phyloP scores from a whole-genome alignment of 129 eudicot species.

The Sambucus nigra region DNA sequence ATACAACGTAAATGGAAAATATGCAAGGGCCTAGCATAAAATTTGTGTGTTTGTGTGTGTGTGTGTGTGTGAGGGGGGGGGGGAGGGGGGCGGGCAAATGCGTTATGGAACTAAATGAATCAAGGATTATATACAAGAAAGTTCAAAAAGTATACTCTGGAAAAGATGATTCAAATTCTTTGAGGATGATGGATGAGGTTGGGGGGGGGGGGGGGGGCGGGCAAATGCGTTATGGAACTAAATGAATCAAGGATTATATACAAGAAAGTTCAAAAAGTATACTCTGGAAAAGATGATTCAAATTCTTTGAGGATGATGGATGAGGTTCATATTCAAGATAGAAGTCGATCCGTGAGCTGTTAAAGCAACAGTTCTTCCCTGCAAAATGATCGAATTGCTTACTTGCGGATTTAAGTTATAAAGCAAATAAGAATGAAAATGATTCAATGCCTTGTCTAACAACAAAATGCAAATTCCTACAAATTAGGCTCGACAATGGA shows the following conservation, averaged over 20 bases:
- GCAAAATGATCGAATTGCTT: slow-evolving; percentile 17
- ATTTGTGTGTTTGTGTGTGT: too few relatives aligned
- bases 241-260: neutral
- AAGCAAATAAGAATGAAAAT: neutral
- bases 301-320: slow-evolving; percentile 76
- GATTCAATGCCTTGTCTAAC: neutral
- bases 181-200: slow-evolving; percentile 67
- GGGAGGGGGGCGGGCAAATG: neutral
- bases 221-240: neutral
- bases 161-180: slow-evolving; percentile 88
- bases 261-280: slow-evolving; percentile 16
- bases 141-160: slow-evolving; percentile 52
- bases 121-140: neutral
- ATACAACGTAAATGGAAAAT: too few relatives aligned
- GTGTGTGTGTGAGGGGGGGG: neutral
- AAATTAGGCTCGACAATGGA: too few relatives aligned
- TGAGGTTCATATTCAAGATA: slow-evolving; percentile 89
- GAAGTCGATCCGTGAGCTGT: slow-evolving; percentile 62
- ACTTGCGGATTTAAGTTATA: neutral
- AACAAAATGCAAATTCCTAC: neutral
- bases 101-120: neutral
- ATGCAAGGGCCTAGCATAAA: too few relatives aligned
- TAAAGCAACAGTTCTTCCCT: slow-evolving; percentile 91
- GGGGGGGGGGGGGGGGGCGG: neutral
- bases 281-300: slow-evolving; percentile 95